A percentile compares a stretch with the other conserved stretches of the same genome.
Evolutionary conservation across 352 stramenopile species (phyloP).

Genomic region (Pythium scleroteichum): DNA sequence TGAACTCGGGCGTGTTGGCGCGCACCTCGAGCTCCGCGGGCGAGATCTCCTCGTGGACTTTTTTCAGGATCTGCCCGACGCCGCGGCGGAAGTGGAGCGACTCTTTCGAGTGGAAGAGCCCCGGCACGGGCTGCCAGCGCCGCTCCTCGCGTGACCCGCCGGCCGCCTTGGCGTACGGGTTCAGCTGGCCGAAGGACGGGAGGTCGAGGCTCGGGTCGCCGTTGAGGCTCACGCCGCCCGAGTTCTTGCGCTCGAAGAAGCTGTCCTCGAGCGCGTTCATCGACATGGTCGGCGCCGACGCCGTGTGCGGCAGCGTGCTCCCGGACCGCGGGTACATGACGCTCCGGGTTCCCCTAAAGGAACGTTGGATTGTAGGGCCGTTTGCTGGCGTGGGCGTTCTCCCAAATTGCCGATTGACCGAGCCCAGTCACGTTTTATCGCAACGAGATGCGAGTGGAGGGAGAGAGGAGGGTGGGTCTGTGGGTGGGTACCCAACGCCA

Average conservation of each 20-base stretch:
- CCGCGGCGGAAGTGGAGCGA: conserved; percentile 76
- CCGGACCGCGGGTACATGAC: conserved; percentile 15
- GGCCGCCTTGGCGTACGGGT: conserved; percentile 63
- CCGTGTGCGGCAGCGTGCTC: conserved; percentile 19
- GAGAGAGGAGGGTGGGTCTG: conserved; percentile 20
- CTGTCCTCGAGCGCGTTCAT: conserved; percentile 26
- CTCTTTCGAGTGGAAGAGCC: conserved; percentile 81
- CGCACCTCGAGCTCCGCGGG: conserved; percentile 78
- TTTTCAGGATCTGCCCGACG: conserved; percentile 74
- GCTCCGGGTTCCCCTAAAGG: too few relatives aligned
- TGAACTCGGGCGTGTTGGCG: conserved; percentile 89
- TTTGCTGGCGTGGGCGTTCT: neutral
- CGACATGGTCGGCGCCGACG: conserved; percentile 24
- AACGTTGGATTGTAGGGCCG: neutral
- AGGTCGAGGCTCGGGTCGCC: conserved; percentile 92
- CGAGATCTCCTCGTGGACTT: conserved; percentile 81
- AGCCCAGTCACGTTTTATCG: too few relatives aligned
- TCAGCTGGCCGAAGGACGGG: conserved; percentile 72
- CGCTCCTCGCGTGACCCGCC: conserved; percentile 36
- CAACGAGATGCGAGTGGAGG: conserved; percentile 15
- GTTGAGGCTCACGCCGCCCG: conserved; percentile 45
- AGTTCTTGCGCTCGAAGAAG: conserved; percentile 16
- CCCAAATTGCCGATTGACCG: conserved; percentile 1
- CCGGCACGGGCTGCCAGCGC: conserved; percentile 77
- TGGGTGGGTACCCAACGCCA: conserved; percentile 21